Conservation (phyloP, 305 asterid genomes). For the Petunia hybrid region DNA sequence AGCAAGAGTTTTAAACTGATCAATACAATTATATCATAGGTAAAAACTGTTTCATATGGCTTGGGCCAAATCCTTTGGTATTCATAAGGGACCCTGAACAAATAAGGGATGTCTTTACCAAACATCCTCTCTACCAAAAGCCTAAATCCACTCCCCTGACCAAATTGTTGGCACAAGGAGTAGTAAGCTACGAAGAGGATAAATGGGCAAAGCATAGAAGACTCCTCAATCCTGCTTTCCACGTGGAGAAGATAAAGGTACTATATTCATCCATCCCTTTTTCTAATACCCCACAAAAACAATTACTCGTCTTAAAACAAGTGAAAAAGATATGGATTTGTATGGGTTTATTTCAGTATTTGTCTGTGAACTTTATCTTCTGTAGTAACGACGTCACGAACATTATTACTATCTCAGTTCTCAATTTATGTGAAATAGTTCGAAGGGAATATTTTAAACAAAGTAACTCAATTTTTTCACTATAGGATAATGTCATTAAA, state of each 20-base stretch:
- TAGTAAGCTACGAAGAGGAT: slow-evolving; percentile 40
- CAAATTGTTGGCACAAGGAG: slow-evolving; percentile 48
- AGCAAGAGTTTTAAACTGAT: background rate
- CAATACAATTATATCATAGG: slow-evolving; percentile 44
- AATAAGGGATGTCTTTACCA: slow-evolving; percentile 50
- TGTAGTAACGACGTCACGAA: too few species aligned
- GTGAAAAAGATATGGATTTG: background rate
- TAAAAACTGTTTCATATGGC: slow-evolving; percentile 48
- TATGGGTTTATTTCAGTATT: background rate
- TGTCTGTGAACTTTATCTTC: background rate
- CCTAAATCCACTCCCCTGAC: slow-evolving; percentile 33
- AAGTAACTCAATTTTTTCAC: too few species aligned
- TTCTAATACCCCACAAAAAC: too few species aligned
- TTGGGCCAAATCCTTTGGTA: slow-evolving; percentile 53
- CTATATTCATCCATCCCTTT: too few species aligned
- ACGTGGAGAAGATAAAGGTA: slow-evolving; percentile 35
- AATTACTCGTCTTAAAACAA: too few species aligned
- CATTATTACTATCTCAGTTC: too few species aligned
- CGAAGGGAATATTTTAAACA: too few species aligned
- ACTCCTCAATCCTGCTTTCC: slow-evolving; percentile 32
- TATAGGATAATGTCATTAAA: too few species aligned
- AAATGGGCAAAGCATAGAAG: slow-evolving; percentile 50
- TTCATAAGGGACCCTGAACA: slow-evolving; percentile 47
- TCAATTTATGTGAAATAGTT: too few species aligned
- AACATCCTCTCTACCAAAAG: slow-evolving; percentile 49